Evolutionary conservation across 129 eudicot genomes (phyloP).

Genomic region (Helichrysum umbraculigerum): DNA sequence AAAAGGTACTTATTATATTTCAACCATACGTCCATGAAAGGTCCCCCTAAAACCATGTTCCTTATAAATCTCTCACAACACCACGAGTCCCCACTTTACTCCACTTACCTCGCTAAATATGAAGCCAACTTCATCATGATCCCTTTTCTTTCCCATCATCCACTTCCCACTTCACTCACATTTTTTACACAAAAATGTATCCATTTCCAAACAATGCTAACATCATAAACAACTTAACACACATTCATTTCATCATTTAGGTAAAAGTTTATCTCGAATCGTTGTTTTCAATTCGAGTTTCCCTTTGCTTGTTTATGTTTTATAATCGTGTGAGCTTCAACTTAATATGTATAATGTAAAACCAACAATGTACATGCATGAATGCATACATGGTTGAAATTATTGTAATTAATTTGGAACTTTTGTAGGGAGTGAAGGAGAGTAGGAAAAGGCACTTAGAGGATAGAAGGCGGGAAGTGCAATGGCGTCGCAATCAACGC

Average conservation of each 20-base stretch:
- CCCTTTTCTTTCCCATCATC: background rate
- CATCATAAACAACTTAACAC: too few relatives aligned
- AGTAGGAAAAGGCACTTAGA: background rate
- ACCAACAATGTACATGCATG: background rate
- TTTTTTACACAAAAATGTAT: background rate
- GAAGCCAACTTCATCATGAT: background rate
- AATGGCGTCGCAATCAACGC: constrained; percentile 32
- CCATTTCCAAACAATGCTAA: background rate
- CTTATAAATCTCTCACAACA: constrained; percentile 25
- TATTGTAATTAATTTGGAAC: background rate
- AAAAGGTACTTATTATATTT: background rate
- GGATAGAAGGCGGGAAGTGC: constrained; percentile 11
- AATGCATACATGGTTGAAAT: background rate
- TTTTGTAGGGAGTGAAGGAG: constrained; percentile 9
- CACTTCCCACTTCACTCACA: constrained; percentile 17
- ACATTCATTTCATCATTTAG: too few relatives aligned
- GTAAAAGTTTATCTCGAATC: too few relatives aligned
- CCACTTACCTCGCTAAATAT: constrained; percentile 4
- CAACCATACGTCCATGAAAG: constrained; percentile 28
- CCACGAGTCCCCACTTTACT: constrained; percentile 25
- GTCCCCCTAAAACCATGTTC: constrained; percentile 28
- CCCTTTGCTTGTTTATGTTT: too few relatives aligned
- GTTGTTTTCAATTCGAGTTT: too few relatives aligned
- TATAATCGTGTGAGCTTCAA: too few relatives aligned
- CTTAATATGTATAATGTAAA: background rate